Evolutionary conservation across 768 basidiomycete genomes (phyloP).

Genomic region (Collybiopsis luxurians): DNA sequence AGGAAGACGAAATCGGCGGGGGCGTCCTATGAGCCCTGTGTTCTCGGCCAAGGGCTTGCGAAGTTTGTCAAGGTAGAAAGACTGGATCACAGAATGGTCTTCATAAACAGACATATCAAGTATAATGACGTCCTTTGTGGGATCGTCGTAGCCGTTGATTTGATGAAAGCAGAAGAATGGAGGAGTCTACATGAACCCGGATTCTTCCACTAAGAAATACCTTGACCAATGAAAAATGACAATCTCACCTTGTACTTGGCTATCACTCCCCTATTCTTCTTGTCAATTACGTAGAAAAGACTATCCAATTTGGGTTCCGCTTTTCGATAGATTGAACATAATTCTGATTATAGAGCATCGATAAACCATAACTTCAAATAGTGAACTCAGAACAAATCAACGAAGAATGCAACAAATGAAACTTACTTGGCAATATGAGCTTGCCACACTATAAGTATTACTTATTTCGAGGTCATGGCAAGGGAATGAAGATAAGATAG

Average conservation of each 20-base stretch:
- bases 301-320: conserved; percentile 26
- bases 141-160: conserved; percentile 38
- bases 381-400: neutral
- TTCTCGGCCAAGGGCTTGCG: conserved; percentile 17
- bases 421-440: conserved; percentile 12
- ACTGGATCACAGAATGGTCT: conserved; percentile 28
- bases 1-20: conserved; percentile 29
- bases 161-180: conserved; percentile 39
- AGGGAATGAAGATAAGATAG: conserved; percentile 37
- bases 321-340: conserved; percentile 28
- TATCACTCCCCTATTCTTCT: conserved; percentile 31
- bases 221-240: neutral
- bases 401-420: too few relatives aligned
- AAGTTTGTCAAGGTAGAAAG: conserved; percentile 27
- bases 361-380: conserved; percentile 9
- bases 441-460: conserved; percentile 34
- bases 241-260: conserved; percentile 27
- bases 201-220: too few relatives aligned
- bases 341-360: conserved; percentile 28
- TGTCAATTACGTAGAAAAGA: conserved; percentile 36
- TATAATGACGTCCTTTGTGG: conserved; percentile 22
- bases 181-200: conserved; percentile 14
- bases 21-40: conserved; percentile 2
- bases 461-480: conserved; percentile 32
- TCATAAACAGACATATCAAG: conserved; percentile 34